Evolutionary conservation across 31 red algal genomes (phyloP).

Genomic region (Odonthalia washingtoniensis): DNA sequence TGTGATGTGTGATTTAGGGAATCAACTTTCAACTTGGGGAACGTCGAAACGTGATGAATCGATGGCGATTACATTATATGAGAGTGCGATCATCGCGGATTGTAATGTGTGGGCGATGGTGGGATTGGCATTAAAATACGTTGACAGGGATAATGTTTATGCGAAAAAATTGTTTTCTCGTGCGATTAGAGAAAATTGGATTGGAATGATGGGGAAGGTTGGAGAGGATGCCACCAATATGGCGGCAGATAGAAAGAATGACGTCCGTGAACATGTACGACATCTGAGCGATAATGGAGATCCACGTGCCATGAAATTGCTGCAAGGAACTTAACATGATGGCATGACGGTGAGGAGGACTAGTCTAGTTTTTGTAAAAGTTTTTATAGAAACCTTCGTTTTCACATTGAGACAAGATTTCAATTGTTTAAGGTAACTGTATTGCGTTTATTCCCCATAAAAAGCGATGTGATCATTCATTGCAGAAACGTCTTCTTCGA

Average conservation of each 20-base stretch:
- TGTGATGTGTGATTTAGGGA: conserved; percentile 58
- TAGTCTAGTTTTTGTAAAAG: too few species aligned
- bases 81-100: conserved; percentile 66
- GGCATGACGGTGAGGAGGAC: too few species aligned
- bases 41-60: conserved; percentile 33
- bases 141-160: neutral
- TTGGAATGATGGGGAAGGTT: too few species aligned
- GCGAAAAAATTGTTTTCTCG: neutral
- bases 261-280: neutral
- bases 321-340: neutral
- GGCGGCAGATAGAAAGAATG: neutral
- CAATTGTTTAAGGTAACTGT: too few species aligned
- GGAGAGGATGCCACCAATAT: neutral
- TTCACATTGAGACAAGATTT: too few species aligned
- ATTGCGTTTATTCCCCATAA: too few species aligned
- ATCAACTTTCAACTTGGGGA: conserved; percentile 58
- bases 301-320: neutral
- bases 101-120: conserved; percentile 55
- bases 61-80: conserved; percentile 57
- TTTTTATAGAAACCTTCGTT: too few species aligned
- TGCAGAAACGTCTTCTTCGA: too few species aligned
- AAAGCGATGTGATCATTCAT: too few species aligned
- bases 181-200: neutral
- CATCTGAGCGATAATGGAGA: neutral
- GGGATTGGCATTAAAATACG: conserved; percentile 48